phyloP scores from a whole-genome alignment of 1,284 basidiomycete species.

The Kalmanozyma brasiliensis region DNA sequence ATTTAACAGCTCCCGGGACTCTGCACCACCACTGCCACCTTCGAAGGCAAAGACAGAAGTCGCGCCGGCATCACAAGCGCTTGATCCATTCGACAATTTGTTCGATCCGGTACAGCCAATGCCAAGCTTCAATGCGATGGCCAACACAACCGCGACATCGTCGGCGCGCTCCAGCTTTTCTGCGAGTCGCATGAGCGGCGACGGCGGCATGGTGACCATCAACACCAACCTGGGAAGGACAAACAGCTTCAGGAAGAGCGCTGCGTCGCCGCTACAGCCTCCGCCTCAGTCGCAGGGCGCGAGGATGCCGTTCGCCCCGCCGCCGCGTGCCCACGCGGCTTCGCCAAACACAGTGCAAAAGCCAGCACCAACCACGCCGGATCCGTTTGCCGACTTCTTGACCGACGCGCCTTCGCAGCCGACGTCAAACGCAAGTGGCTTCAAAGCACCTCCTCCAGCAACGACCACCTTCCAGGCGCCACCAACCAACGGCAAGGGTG shows the following conservation, averaged over 20 bases:
- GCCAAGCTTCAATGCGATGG: slow-evolving; percentile 8
- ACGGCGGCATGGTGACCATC: slow-evolving; percentile 43
- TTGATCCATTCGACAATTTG: slow-evolving; percentile 26
- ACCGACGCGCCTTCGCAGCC: slow-evolving; percentile 17
- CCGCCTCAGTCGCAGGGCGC: slow-evolving; percentile 26
- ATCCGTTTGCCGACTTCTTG: slow-evolving; percentile 36
- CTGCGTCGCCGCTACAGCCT: slow-evolving; percentile 29
- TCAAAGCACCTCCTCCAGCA: background rate
- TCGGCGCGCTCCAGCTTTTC: slow-evolving; percentile 32
- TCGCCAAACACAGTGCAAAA: slow-evolving; percentile 2
- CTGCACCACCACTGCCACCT: background rate
- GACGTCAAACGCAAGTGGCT: background rate
- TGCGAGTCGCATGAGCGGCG: slow-evolving; percentile 23
- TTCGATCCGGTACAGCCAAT: slow-evolving; percentile 20
- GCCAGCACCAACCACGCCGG: background rate
- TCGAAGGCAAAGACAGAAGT: slow-evolving; percentile 1
- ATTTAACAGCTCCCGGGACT: slow-evolving; percentile 22
- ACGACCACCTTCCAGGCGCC: background rate
- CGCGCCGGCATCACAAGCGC: background rate
- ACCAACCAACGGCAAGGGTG: slow-evolving; percentile 10
- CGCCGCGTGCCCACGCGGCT: slow-evolving; percentile 19
- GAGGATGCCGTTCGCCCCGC: slow-evolving; percentile 24
- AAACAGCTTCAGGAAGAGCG: slow-evolving; percentile 21
- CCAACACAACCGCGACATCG: slow-evolving; percentile 16
- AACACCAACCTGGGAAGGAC: slow-evolving; percentile 27